Conservation (phyloP, 345 rosid species). For the Mallotus nudiflorus region DNA sequence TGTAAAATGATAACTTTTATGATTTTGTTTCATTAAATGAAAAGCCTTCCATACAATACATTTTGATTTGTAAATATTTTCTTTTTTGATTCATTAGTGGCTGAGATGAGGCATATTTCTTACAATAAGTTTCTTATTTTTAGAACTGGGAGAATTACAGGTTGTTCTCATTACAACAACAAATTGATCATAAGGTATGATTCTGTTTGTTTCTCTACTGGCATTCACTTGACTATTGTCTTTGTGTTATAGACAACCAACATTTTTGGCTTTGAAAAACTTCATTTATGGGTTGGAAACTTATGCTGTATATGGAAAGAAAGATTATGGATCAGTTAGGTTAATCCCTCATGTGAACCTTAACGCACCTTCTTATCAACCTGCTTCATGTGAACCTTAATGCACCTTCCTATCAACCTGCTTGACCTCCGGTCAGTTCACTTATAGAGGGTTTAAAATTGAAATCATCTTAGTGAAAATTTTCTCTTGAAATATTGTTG, state of each 20-base stretch:
- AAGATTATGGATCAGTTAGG: background rate
- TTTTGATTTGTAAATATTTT: background rate
- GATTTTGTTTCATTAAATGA: background rate
- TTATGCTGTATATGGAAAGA: background rate
- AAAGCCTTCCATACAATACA: background rate
- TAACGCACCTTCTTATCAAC: background rate
- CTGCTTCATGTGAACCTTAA: background rate
- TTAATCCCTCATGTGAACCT: background rate
- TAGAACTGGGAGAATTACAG: conserved; percentile 74
- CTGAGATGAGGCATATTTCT: background rate
- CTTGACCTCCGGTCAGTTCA: background rate
- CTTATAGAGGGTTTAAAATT: background rate
- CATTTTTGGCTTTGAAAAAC: background rate
- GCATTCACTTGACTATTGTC: background rate
- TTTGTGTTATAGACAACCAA: background rate
- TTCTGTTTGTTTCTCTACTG: background rate
- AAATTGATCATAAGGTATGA: conserved; percentile 76
- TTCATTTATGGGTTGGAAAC: background rate
- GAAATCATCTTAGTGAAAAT: background rate
- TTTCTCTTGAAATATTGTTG: background rate
- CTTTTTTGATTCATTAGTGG: background rate
- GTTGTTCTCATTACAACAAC: conserved; percentile 75
- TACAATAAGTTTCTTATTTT: background rate
- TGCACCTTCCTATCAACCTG: background rate
- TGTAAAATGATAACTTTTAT: too few relatives aligned